Percentiles rank a stretch among this genome's conserved stretches.
These are phyloP conservation scores for Sugiyamaella sp. DNA, from an alignment of 1,139 yeast species.

Conservation along the genomic window DNA sequence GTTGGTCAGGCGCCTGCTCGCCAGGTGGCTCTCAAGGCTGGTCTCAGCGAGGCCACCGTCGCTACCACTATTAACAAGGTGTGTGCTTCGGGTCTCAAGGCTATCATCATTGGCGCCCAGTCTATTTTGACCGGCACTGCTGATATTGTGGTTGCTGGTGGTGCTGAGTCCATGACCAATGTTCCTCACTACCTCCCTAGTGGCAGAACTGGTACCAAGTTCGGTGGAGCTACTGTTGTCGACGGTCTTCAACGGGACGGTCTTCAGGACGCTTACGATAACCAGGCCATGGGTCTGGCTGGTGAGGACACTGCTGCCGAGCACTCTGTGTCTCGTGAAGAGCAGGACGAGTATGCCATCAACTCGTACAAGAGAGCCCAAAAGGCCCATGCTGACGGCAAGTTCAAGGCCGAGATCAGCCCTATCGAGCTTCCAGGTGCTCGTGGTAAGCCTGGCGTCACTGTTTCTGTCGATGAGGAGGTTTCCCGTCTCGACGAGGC, in stretches of 20 bases:
- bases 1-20: slow-evolving; percentile 98
- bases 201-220: slow-evolving; percentile 86
- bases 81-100: slow-evolving; percentile 95
- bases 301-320: slow-evolving; percentile 92
- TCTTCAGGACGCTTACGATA: slow-evolving; percentile 83
- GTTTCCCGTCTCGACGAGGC: slow-evolving; percentile 77
- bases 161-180: slow-evolving; percentile 97
- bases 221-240: slow-evolving; percentile 74
- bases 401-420: slow-evolving; percentile 76
- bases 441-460: slow-evolving; percentile 89
- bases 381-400: slow-evolving; percentile 74
- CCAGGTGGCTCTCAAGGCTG: slow-evolving; percentile 93
- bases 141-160: slow-evolving; percentile 93
- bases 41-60: slow-evolving; percentile 72
- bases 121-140: slow-evolving; percentile 86
- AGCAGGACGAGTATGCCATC: slow-evolving; percentile 89
- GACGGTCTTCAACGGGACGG: slow-evolving; percentile 95
- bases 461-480: slow-evolving; percentile 72
- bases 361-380: slow-evolving; percentile 83
- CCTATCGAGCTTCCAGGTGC: slow-evolving; percentile 86
- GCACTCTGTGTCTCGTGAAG: slow-evolving; percentile 64
- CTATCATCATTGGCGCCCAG: slow-evolving; percentile 89
- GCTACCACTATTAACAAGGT: slow-evolving; percentile 95
- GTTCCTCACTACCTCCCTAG: slow-evolving; percentile 90
- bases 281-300: slow-evolving; percentile 90